Base-by-base conservation (phyloP, 805 yeast species). In the Saccharomycodes ludwigii region DNA sequence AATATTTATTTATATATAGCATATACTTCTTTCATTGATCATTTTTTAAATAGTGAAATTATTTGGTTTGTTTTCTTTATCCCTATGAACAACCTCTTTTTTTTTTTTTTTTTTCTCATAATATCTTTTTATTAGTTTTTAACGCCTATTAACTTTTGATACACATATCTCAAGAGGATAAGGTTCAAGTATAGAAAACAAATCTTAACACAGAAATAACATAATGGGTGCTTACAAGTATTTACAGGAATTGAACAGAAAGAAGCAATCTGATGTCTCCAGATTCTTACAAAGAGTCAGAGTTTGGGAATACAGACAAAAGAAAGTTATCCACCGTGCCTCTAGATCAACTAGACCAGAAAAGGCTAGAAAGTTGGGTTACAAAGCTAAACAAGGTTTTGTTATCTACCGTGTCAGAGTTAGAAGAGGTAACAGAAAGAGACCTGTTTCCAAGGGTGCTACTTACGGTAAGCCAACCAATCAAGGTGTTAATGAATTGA, bases 381-480 rank as follows among this genome's bases (percentile, higher is more conserved):
- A 91, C 95, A 91, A 91, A 81, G 97, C 98, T 71, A 91, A 91
- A 80, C 98, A 91, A 76, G 98, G 98, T 57, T 91, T 83, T 66
- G 95, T 82, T 52, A 75, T 91, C 77, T 91, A 71, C 95, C 80
- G 98, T 70, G 71, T 88, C 68, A 84, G 98, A 72, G 97, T 91
- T 59, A 84, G 97, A 74, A 83, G 98, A 73, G 98, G 98, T 76
- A 88, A 88, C 76, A 86, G 98, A 82, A 91, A 91, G 95, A 84
- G 95, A 74, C 96, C 96, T 58, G 96, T 80, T 59, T 85, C 93
- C 73, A 91, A 91, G 91, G 98, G 98, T 83, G 97, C 96, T 61
- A 91, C 97, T 65, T 88, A 91, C 79, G 98, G 98, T 83, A 91
- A 91, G 82, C 98, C 98, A 79, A 91, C 98, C 75, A 91, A 91